Base-by-base conservation (phyloP, 805 yeast genomes). In the Saccharomycopsis sp. region DNA sequence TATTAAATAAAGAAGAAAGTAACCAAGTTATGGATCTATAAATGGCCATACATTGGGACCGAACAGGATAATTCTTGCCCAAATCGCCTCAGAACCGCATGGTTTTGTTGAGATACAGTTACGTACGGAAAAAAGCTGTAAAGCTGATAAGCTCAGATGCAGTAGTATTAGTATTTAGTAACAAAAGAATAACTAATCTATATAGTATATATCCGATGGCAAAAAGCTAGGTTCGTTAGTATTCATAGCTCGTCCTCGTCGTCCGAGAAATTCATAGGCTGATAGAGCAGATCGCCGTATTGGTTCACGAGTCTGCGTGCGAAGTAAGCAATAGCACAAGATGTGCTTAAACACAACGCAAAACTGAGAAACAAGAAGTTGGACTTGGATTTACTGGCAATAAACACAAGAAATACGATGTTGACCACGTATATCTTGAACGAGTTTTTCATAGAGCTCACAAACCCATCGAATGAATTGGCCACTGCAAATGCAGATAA, bases 391-490 rank as follows among this genome's bases (percentile, higher is more conserved):
- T 61, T 61, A 53, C 63, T 61, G 20, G 62, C 52, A 22, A 61
- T 53, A 41, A 58, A 61, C 20, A 56, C 55, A n/a, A 61, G 24
- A 29, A 58, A 58, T 2, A 56, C 50, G 2, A 61, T 29, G 25
- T 54, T 56, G 8, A 61, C 35, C 20, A 61, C 59, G 44, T 61
- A 61, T 20, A 61, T 58, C 35, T 61, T 61, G 47, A 61, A 61
- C 5, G 59, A 50, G 47, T 61, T 61, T 41, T 54, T 61, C 17
- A 61, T 54, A 29, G 35, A 52, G 20, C 34, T 52, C 20, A 61
- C 35, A n/a, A 61, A 53, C 14, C 53, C 59, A 8, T 59, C 63
- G 25, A 53, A 53, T 12, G 55, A 52, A 23, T 54, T 58, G 52
- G 58, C 52, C 34, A 47, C 23, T 2, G 54, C 17, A 20, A 52